Base-by-base conservation (phyloP, 108 stramenopile species). In the Stephanodiscus triporus region DNA sequence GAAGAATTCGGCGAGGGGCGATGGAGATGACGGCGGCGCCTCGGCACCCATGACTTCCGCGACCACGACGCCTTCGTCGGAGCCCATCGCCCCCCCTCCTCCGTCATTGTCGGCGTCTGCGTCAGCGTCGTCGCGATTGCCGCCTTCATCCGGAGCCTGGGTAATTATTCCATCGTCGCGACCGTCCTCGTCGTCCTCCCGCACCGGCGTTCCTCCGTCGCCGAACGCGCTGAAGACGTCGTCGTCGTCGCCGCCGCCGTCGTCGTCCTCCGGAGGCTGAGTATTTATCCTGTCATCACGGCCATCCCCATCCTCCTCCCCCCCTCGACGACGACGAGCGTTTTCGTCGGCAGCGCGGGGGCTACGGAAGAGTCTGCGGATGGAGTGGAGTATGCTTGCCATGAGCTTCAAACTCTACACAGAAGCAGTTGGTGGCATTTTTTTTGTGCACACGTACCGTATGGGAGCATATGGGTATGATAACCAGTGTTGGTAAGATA, bases 201-300 rank as follows among this genome's bases (percentile, higher is more conserved):
- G 38, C 55, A 6, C 17, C 26, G 6, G 26, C 27, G 29, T 55
- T 16, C 29, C 19, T 2, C 36, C 56, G 38, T 57, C 68, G 26
- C 68, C 69, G 59, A 59, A 70, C 42, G 56, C 36, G 47, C 71
- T 72, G 32, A 53, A 61, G 48, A 62, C 71, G 61, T 62, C 71
- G 30, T 49, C 64, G 48, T 72, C 70, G 30, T 8, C 32, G 50
- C 32, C 38, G 4, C 54, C 51, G 24, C 36, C 40, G 22, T 65
- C 26, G 8, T 53, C 2, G 13, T 54, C 47, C 34, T 68, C 32
- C 26, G 20, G 20, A 2, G 22, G 19, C 20, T 51, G 50, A 2
- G 50, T 22, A 23, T 58, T 58, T 7, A 16, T 23, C 14, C 57
- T 13, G 27, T 13, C 57, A 4, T 13, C 57, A 29, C 30, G 16